Evolutionary conservation across 73 alveolate species (phyloP).

Genomic region (Tetrahymena thermophila): DNA sequence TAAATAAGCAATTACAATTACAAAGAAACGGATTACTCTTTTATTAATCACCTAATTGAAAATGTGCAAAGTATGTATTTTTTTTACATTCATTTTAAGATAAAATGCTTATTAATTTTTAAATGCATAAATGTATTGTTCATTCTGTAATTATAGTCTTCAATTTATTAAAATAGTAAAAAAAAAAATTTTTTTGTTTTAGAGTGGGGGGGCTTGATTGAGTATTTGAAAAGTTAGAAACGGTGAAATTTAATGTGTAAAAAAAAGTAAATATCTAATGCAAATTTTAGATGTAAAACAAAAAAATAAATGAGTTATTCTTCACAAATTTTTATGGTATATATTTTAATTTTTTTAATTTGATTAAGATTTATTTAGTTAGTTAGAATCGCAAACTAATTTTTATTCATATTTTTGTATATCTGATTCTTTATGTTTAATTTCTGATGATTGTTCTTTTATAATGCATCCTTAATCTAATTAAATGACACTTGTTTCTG

Average conservation of each 20-base stretch:
- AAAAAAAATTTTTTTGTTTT: neutral
- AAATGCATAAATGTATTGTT: too few relatives aligned
- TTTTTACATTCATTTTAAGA: neutral
- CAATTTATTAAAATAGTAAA: too few relatives aligned
- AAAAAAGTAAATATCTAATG: neutral
- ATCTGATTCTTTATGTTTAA: neutral
- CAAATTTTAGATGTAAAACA: neutral
- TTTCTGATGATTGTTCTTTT: neutral
- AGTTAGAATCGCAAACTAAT: neutral
- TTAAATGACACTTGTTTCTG: neutral
- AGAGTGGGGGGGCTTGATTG: neutral
- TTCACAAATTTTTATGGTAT: neutral
- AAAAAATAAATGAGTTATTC: neutral
- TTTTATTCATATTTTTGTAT: neutral
- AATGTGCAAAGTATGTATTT: too few relatives aligned
- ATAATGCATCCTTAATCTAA: neutral
- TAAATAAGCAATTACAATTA: neutral
- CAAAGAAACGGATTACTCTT: neutral
- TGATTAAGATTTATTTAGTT: neutral
- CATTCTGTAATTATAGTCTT: too few relatives aligned
- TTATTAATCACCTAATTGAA: too few relatives aligned
- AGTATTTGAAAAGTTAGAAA: neutral
- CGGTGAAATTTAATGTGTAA: neutral
- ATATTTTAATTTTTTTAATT: neutral
- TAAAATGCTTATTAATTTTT: neutral